Evolutionary conservation across 108 stramenopile genomes (phyloP).

Genomic region (Conticribra weissflogii): DNA sequence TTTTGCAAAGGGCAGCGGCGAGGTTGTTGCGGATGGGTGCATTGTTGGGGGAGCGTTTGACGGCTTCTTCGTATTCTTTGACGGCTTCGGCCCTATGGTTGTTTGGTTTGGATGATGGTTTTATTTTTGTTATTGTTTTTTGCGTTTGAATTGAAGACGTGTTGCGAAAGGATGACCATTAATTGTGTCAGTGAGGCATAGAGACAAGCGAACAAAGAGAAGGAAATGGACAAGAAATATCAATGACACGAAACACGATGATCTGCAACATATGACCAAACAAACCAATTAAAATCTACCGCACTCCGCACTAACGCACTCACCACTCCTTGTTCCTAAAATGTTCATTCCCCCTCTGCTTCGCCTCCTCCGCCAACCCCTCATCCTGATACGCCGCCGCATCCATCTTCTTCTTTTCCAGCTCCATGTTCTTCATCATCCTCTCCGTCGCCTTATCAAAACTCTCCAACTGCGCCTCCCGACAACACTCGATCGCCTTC

Average conservation of each 20-base stretch:
- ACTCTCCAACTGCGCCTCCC: conserved; percentile 84
- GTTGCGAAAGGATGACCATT: no score
- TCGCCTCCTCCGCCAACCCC: conserved; percentile 96
- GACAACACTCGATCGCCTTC: conserved; percentile 91
- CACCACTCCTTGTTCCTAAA: conserved; percentile 91
- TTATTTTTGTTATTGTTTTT: no score
- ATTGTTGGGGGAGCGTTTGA: conserved; percentile 97
- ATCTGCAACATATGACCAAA: no score
- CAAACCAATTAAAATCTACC: no score
- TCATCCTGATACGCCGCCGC: conserved; percentile 91
- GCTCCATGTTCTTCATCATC: conserved; percentile 92
- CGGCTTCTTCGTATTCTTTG: conserved; percentile 93
- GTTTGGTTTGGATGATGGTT: no score
- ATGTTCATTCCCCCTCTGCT: conserved; percentile 94
- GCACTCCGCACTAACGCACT: not conserved
- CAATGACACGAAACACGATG: not conserved
- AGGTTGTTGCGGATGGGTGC: conserved; percentile 98
- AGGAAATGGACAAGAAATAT: not conserved
- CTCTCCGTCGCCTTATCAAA: conserved; percentile 91
- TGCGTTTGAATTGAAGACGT: no score
- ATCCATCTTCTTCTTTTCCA: conserved; percentile 93
- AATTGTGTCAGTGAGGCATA: no score
- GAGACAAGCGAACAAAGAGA: no score
- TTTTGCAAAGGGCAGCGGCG: conserved; percentile 94
- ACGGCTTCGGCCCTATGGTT: conserved; percentile 82